A percentile compares a stretch with the other conserved stretches of the same genome.
Evolutionary conservation across 1,139 yeast species (phyloP).

Genomic region (Petasospora rhodanensis): DNA sequence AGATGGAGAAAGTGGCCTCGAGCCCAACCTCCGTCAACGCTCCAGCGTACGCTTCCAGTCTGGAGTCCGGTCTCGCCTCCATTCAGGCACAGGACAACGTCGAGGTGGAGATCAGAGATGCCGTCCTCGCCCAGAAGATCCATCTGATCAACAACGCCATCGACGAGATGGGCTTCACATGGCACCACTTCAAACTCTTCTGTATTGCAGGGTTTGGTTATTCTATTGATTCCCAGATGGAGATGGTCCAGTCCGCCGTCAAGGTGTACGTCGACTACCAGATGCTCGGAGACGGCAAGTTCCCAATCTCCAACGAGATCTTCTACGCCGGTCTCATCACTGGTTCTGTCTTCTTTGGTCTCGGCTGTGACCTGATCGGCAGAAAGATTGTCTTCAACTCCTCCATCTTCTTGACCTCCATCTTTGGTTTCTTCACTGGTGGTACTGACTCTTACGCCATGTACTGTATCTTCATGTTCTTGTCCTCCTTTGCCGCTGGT

Average conservation of each 20-base stretch:
- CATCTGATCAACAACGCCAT: constrained; percentile 41
- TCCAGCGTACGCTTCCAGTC: too few species aligned
- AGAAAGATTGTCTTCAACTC: constrained; percentile 52
- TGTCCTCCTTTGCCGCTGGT: constrained; percentile 48
- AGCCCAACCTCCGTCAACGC: too few species aligned
- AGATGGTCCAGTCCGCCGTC: constrained; percentile 42
- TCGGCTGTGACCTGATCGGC: constrained; percentile 57
- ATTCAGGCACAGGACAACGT: constrained; percentile 6
- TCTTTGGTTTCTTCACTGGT: constrained; percentile 49
- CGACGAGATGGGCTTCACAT: constrained; percentile 43
- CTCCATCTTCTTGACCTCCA: constrained; percentile 45
- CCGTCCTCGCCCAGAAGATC: constrained; percentile 35
- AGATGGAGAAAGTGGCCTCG: too few species aligned
- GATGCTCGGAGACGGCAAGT: constrained; percentile 30
- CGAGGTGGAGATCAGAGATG: constrained; percentile 22
- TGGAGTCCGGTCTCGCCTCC: constrained; percentile 8
- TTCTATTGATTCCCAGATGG: constrained; percentile 57
- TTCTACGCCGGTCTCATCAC: constrained; percentile 41
- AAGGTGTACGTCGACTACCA: constrained; percentile 38
- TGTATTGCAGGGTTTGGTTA: constrained; percentile 59
- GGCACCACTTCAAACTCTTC: constrained; percentile 43
- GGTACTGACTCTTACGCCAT: constrained; percentile 40
- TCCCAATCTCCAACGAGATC: constrained; percentile 32
- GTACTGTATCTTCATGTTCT: constrained; percentile 45
- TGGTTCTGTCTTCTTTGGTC: constrained; percentile 57